These are phyloP conservation scores for Candida pseudoviswanathii DNA, from an alignment of 1,139 yeast genomes.

Conservation along the genomic window DNA sequence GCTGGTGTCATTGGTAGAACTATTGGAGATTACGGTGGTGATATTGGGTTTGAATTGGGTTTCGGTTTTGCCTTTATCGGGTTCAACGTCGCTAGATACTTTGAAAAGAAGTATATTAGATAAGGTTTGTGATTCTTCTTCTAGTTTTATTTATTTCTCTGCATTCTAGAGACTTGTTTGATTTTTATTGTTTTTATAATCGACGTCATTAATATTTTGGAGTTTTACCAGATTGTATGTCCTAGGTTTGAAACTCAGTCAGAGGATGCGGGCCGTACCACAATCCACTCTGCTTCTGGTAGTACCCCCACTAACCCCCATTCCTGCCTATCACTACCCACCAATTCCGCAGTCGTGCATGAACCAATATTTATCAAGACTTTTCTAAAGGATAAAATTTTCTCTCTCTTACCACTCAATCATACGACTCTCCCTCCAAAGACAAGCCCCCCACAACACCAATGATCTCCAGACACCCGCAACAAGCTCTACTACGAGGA, in stretches of 20 bases:
- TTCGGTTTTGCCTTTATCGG: constrained; percentile 68
- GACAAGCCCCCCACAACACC: background rate
- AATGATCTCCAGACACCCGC: background rate
- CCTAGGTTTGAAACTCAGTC: too few relatives aligned
- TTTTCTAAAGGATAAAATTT: background rate
- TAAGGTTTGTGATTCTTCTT: background rate
- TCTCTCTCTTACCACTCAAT: background rate
- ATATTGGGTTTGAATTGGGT: constrained; percentile 83
- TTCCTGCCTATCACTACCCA: too few relatives aligned
- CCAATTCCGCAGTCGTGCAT: background rate
- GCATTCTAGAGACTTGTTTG: background rate
- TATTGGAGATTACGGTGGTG: constrained; percentile 77
- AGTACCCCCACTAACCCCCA: too few relatives aligned
- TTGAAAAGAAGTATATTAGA: constrained; percentile 70
- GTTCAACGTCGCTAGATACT: constrained; percentile 61
- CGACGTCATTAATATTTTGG: too few relatives aligned
- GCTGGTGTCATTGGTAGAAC: constrained; percentile 62
- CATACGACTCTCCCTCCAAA: background rate
- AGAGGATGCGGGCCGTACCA: too few relatives aligned
- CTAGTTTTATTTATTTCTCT: background rate
- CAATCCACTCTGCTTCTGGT: too few relatives aligned
- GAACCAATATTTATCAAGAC: background rate
- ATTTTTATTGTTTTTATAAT: too few relatives aligned
- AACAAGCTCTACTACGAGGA: background rate
- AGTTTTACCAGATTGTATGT: too few relatives aligned